Evolutionary conservation across 2,329 filamentous ascomycete genomes (phyloP).

Genomic region (Fusarium paranaense): DNA sequence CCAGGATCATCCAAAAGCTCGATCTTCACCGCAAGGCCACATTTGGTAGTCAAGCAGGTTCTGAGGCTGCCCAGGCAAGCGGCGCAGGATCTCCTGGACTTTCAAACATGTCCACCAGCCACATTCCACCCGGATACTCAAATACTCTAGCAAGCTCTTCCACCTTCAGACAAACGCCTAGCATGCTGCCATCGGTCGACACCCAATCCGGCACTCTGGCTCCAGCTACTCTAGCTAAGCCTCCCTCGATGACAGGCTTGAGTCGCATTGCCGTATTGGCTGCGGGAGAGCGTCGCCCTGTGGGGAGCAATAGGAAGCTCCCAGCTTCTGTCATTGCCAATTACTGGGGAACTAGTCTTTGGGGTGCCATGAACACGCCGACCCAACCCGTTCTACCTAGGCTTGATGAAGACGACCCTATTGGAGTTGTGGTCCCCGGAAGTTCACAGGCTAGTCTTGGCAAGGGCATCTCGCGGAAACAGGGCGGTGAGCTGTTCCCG

Average conservation of each 20-base stretch:
- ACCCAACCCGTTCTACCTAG: conserved; percentile 48
- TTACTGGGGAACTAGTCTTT: conserved; percentile 90
- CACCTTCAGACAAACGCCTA: conserved; percentile 44
- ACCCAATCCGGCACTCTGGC: conserved; percentile 74
- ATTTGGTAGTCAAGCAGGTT: conserved; percentile 57
- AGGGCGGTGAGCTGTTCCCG: conserved; percentile 70
- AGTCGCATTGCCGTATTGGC: conserved; percentile 88
- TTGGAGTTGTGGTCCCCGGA: conserved; percentile 54
- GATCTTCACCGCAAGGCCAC: conserved; percentile 87
- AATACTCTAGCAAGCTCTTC: conserved; percentile 47
- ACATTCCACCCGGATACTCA: conserved; percentile 76
- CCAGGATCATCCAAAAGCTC: conserved; percentile 91
- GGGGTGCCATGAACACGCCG: conserved; percentile 58
- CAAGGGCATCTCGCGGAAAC: conserved; percentile 46
- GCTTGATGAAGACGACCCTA: conserved; percentile 53
- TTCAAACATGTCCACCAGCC: conserved; percentile 84
- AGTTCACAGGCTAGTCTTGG: conserved; percentile 46
- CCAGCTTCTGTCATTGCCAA: conserved; percentile 92
- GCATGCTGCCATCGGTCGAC: conserved; percentile 56
- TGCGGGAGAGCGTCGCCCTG: conserved; percentile 78
- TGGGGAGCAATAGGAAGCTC: conserved; percentile 76
- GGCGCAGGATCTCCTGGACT: conserved; percentile 72
- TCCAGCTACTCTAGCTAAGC: conserved; percentile 83
- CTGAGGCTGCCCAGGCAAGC: conserved; percentile 52
- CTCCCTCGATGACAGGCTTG: conserved; percentile 85